These are phyloP conservation scores for Globisporangium lucens DNA, from an alignment of 352 stramenopile species.

Conservation along the genomic window DNA sequence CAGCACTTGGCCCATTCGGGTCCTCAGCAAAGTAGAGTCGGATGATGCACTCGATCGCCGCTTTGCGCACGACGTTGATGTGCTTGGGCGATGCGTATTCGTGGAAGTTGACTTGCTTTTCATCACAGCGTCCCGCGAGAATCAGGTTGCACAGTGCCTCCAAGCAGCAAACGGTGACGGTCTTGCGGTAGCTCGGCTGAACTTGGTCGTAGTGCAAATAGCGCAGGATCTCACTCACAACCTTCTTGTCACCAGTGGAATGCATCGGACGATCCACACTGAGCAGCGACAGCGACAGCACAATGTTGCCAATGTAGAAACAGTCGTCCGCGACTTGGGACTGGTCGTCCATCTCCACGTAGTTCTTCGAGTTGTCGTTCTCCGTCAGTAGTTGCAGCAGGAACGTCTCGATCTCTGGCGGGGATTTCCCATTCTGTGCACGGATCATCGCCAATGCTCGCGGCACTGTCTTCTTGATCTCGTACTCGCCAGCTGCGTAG, in stretches of 20 bases:
- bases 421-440: slow-evolving; percentile 75
- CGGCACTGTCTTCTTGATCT: slow-evolving; percentile 87
- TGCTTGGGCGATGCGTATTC: slow-evolving; percentile 74
- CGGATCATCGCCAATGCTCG: slow-evolving; percentile 73
- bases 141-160: slow-evolving; percentile 80
- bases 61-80: slow-evolving; percentile 72
- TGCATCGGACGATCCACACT: slow-evolving; percentile 56
- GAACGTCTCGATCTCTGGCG: slow-evolving; percentile 76
- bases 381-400: slow-evolving; percentile 73
- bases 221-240: slow-evolving; percentile 71
- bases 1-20: slow-evolving; percentile 23
- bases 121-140: slow-evolving; percentile 58
- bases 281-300: slow-evolving; percentile 69
- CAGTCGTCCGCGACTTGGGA: slow-evolving; percentile 82
- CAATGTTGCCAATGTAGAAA: slow-evolving; percentile 80
- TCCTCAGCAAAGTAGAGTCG: slow-evolving; percentile 84
- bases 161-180: slow-evolving; percentile 77
- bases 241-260: slow-evolving; percentile 40
- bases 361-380: slow-evolving; percentile 90
- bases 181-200: slow-evolving; percentile 79
- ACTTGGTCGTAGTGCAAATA: slow-evolving; percentile 86
- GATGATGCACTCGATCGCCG: slow-evolving; percentile 81
- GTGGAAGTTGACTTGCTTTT: slow-evolving; percentile 67
- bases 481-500: slow-evolving; percentile 81
- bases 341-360: slow-evolving; percentile 85